Percentiles rank a stretch among this genome's conserved stretches.
Conservation (phyloP, 176 grass and related monocot genomes). For the Poa pratensis region DNA sequence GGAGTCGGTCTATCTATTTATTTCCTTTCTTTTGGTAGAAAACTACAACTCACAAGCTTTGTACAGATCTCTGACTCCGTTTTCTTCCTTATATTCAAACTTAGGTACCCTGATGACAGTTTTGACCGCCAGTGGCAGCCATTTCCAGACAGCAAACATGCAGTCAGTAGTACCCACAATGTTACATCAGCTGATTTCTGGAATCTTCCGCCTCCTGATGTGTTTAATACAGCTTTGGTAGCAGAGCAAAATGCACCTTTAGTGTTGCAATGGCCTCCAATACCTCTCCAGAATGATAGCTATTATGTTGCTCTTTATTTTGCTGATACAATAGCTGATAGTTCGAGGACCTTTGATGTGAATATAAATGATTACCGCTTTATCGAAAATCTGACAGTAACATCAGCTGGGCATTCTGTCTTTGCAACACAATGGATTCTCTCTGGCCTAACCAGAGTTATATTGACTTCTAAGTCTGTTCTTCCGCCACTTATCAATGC, state of each 20-base stretch:
- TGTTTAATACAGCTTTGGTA: conserved; percentile 82
- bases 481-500: conserved; percentile 87
- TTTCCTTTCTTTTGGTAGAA: conserved; percentile 14
- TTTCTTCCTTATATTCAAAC: conserved; percentile 31
- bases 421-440: conserved; percentile 88
- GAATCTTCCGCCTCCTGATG: conserved; percentile 78
- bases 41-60: background rate
- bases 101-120: conserved; percentile 89
- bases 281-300: conserved; percentile 74
- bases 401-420: conserved; percentile 79
- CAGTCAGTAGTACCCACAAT: conserved; percentile 81
- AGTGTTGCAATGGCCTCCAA: conserved; percentile 76
- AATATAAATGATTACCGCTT: conserved; percentile 87
- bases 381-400: conserved; percentile 48
- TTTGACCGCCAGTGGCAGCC: conserved; percentile 90
- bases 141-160: conserved; percentile 61
- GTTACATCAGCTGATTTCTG: conserved; percentile 75
- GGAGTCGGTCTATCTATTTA: background rate
- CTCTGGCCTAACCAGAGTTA: conserved; percentile 75
- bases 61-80: background rate
- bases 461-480: conserved; percentile 53
- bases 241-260: conserved; percentile 59
- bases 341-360: conserved; percentile 68
- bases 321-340: conserved; percentile 73
- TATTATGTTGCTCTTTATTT: conserved; percentile 97